A percentile compares a stretch with the other conserved stretches of the same genome.
Conservation (phyloP, 73 alveolate species). For the Paramecium octaurelia region DNA sequence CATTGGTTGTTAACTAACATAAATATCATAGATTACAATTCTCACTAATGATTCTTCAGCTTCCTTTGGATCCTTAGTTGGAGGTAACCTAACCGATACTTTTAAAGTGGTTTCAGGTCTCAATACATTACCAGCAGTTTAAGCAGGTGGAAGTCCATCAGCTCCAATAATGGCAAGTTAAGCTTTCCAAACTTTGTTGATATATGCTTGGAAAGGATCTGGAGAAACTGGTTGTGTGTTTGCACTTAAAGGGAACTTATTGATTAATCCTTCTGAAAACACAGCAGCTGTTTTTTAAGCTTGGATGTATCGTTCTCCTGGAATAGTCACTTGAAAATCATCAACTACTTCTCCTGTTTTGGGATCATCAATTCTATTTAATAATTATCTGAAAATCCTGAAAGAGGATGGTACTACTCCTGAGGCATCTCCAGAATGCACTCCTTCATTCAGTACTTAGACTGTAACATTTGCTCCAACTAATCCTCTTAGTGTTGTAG, state of each 20-base stretch:
- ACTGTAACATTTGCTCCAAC: constrained; percentile 78
- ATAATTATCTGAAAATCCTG: constrained; percentile 79
- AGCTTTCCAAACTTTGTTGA: constrained; percentile 81
- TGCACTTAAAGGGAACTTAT: constrained; percentile 26
- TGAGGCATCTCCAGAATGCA: constrained; percentile 88
- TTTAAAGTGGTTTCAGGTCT: constrained; percentile 82
- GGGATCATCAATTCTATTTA: constrained; percentile 88
- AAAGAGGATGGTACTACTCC: constrained; percentile 95
- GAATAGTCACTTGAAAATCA: constrained; percentile 51
- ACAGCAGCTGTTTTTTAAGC: constrained; percentile 73
- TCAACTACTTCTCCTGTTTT: constrained; percentile 80
- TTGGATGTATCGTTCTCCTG: constrained; percentile 61
- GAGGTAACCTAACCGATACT: constrained; percentile 90
- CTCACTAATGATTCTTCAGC: constrained; percentile 71
- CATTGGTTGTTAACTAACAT: constrained; percentile 75
- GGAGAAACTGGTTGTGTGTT: constrained; percentile 44
- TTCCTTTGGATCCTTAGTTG: constrained; percentile 75
- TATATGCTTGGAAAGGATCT: constrained; percentile 47
- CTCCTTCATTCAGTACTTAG: constrained; percentile 77
- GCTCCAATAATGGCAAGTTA: constrained; percentile 82
- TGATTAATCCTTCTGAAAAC: constrained; percentile 60
- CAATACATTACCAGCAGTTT: constrained; percentile 90
- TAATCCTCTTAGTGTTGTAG: constrained; percentile 88
- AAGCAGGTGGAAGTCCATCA: constrained; percentile 84
- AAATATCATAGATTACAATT: constrained; percentile 64